Evolutionary conservation across 78 protist genomes (phyloP), one percentile per base, ranked within the genome.

Genomic region (Capsaspora owczarzaki): DNA sequence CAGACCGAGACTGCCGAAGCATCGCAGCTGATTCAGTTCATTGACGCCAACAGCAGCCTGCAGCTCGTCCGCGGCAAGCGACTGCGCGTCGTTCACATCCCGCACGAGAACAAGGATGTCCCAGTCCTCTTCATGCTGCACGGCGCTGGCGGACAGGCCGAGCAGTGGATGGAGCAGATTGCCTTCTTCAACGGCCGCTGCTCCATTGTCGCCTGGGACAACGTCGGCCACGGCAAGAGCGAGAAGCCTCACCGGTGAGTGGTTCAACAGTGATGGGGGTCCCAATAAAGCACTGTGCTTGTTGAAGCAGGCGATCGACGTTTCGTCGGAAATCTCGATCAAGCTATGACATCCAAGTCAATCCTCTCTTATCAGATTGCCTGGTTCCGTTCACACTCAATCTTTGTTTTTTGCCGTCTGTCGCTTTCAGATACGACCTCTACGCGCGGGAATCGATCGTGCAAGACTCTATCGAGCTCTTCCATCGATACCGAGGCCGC

Each of bases 121-220:
- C 69, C 69, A 10, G 31, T 27, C 37, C 69, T 61, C 37, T 61
- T 61, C 31, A 23, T 61, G 12, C 31, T 61, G 14, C 69, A 61
- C 69, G 69, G 69, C 69, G 69, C 69, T 20, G 69, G 69, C 31
- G 69, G 69, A 16, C 69, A 61, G 69, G 74, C 74, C 44, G 16
- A 20, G 74, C 41, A 66, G 42, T 66, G 74, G 74, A 66, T 4
- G 44, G 74, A 66, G 42, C 42, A 66, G 19, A 5, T 66, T 4
- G 74, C 5, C 27, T 8, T 66, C 42, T 61, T 61, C n/a, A 10
- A 10, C 69, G n/a, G n/a, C 14, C 5, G n/a, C 37, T 10, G 35
- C 37, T 23, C 20, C 19, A 27, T 61, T 10, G 31, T 61, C 31
- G 19, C 69, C 31, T 5, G 8, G 20, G 69, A 61, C 31, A 29